Percentiles rank a stretch among this genome's conserved stretches.
Conservation (phyloP, 192 early-diverging fungal species). For the Coemansia furcata region DNA sequence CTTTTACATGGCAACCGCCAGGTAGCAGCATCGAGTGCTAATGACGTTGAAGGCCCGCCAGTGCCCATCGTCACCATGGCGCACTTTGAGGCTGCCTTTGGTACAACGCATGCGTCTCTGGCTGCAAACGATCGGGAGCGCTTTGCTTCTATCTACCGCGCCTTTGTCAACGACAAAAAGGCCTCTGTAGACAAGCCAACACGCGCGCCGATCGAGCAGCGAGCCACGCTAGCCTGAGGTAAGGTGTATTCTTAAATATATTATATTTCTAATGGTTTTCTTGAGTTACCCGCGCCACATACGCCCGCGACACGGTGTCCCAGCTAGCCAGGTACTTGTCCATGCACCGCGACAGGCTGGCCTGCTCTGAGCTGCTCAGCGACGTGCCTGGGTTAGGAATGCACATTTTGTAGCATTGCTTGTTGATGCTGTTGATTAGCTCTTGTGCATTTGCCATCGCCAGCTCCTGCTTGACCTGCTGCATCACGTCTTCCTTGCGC, state of each 20-base stretch:
- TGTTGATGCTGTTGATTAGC: conserved; percentile 83
- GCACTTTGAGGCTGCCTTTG: conserved; percentile 31
- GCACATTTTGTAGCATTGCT: conserved; percentile 85
- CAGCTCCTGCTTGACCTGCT: conserved; percentile 73
- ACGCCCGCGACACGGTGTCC: conserved; percentile 77
- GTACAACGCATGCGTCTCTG: conserved; percentile 31
- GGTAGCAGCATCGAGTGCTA: not conserved
- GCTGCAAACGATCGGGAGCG: conserved; percentile 16
- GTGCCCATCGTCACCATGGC: conserved; percentile 23
- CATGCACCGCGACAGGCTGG: conserved; percentile 77
- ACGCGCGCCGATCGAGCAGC: conserved; percentile 34
- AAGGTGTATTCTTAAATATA: not conserved
- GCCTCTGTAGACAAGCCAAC: not conserved
- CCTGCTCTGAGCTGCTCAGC: conserved; percentile 69
- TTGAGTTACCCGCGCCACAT: conserved; percentile 69
- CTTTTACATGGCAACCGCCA: not conserved
- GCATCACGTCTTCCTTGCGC: conserved; percentile 74
- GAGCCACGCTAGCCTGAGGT: conserved; percentile 43
- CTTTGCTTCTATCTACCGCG: conserved; percentile 42
- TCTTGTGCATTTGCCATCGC: conserved; percentile 82
- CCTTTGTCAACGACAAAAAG: conserved; percentile 53
- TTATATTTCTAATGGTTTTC: conserved; percentile 36
- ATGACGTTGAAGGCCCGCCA: not conserved
- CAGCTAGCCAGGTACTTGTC: conserved; percentile 88
- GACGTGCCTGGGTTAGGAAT: conserved; percentile 69